A percentile compares a stretch with the other conserved stretches of the same genome.
Conservation (phyloP, 257 asterid species). For the Forsythia viridissima region DNA sequence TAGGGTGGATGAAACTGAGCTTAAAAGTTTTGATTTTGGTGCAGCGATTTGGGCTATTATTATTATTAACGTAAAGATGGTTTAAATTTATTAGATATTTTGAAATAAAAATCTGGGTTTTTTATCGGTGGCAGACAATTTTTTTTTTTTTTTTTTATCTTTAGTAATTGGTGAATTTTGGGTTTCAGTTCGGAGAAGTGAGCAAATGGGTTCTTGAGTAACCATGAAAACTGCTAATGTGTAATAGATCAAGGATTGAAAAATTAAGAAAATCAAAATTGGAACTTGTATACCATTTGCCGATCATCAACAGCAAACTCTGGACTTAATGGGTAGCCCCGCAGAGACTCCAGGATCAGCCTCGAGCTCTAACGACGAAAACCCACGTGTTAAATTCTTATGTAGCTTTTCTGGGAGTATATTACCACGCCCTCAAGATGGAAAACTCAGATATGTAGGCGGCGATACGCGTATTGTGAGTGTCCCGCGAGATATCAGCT, state of each 20-base stretch:
- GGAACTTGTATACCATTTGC: conserved; percentile 27
- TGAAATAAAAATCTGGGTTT: not conserved
- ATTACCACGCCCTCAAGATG: conserved; percentile 94
- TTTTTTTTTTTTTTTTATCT: conserved; percentile 18
- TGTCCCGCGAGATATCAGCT: conserved; percentile 72
- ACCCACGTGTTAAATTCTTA: conserved; percentile 77
- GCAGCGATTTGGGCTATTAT: conserved; percentile 1
- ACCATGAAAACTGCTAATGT: conserved; percentile 34
- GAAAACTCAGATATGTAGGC: conserved; percentile 93
- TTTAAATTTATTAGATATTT: not conserved
- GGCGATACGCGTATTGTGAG: conserved; percentile 93
- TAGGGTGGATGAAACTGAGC: conserved; percentile 20
- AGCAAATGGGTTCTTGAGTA: not conserved
- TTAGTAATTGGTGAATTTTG: conserved; percentile 17
- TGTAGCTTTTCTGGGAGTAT: conserved; percentile 92
- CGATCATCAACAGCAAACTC: conserved; percentile 30
- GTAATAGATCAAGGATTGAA: conserved; percentile 31
- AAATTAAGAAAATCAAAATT: conserved; percentile 26
- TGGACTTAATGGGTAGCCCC: conserved; percentile 70
- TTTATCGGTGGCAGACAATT: not conserved
- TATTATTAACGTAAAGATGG: not conserved
- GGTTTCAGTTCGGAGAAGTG: conserved; percentile 14
- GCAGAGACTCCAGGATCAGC: conserved; percentile 43
- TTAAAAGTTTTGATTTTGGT: conserved; percentile 18
- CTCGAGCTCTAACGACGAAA: conserved; percentile 58